phyloP scores from a whole-genome alignment of 306 rosid species.

The Sindora glabra region DNA sequence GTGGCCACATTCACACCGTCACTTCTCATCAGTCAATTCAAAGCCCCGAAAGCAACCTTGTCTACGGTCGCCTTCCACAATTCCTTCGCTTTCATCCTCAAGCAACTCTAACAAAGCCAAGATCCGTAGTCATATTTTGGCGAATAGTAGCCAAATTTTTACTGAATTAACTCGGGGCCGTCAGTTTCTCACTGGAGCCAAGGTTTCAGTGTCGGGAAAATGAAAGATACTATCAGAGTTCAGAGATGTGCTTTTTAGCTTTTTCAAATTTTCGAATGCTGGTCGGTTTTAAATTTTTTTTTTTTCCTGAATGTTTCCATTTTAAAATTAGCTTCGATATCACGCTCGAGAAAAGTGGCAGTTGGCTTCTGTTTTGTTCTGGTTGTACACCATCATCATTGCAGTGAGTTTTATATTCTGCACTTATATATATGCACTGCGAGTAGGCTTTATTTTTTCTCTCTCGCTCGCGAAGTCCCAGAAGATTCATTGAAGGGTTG shows the following conservation, averaged over 20 bases:
- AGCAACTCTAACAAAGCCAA: background rate
- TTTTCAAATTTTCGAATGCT: slow-evolving; percentile 33
- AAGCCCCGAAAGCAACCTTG: background rate
- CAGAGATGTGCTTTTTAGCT: background rate
- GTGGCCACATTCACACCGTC: slow-evolving; percentile 18
- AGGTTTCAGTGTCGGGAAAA: too few species aligned
- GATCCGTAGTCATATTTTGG: slow-evolving; percentile 7
- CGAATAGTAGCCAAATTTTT: too few species aligned
- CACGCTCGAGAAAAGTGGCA: slow-evolving; percentile 40
- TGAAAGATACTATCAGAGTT: too few species aligned
- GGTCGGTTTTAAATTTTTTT: slow-evolving; percentile 19
- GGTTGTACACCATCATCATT: slow-evolving; percentile 11
- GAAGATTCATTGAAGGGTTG: background rate
- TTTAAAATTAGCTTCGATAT: slow-evolving; percentile 39
- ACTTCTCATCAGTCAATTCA: background rate
- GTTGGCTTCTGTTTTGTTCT: slow-evolving; percentile 8
- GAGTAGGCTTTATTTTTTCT: too few species aligned
- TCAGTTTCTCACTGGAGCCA: too few species aligned
- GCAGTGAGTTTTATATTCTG: background rate
- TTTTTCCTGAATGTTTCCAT: background rate
- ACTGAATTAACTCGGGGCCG: too few species aligned
- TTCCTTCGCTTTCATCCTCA: slow-evolving; percentile 3
- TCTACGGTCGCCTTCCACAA: slow-evolving; percentile 12
- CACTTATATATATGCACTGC: too few species aligned
- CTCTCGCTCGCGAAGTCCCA: background rate